Evolutionary conservation across 345 rosid genomes (phyloP), one percentile per base, ranked within the genome.

Genomic region (Citrus sp.): DNA sequence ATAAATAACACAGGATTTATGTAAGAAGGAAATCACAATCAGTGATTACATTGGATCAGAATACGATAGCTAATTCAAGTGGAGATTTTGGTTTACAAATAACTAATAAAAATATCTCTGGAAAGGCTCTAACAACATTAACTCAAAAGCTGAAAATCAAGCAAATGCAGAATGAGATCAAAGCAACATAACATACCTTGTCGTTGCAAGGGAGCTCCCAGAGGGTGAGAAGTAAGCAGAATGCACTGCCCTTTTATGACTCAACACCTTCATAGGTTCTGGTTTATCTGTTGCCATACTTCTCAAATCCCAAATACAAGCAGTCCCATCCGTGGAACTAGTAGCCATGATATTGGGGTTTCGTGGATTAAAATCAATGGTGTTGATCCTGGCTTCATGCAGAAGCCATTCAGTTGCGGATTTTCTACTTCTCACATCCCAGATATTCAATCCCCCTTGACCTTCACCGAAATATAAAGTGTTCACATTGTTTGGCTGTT

Each of bases 151-250:
- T 42, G 62, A 60, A 42, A n/a, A n/a, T 38, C 7, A 60, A 46
- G 49, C 38, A 28, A 49, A 32, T 42, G 58, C 27, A 56, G 38
- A 21, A 1, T 42, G 37, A 9, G 58, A 18, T 51, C 34, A 24
- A 16, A 25, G 28, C 16, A 62, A 13, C 62, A 63, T 9, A 42
- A 22, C 37, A 76, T 82, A 92, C 99, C 97, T 92, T 71, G 99
- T 87, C 5, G 97, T 92, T 62, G 91, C 97, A 70, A 94, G 89
- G 73, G 28, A 85, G 79, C 73, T 84, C 67, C 97, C 98, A 55
- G 92, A 89, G 28, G 98, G 97, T 54, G 99, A 96, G 87, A 96
- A 96, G 78, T 90, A 92, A 62, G 99, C 98, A 78, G 97, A 88
- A 64, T 90, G 86, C 70, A 94, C 94, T 38, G 91, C 87, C 84